phyloP scores from a whole-genome alignment of 352 stramenopile genomes.

The Phytophthora idaei region DNA sequence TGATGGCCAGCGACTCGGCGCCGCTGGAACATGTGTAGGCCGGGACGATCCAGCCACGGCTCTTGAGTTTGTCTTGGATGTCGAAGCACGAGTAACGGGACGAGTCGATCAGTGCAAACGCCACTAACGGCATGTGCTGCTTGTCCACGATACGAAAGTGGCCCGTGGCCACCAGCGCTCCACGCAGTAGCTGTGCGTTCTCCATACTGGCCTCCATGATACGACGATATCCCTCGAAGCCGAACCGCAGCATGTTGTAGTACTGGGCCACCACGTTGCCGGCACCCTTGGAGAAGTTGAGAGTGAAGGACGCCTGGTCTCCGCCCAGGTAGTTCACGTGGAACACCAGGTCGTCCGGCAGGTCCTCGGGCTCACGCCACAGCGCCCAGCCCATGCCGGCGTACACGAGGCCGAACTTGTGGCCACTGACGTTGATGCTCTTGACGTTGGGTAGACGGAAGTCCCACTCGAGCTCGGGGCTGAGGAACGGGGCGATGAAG shows the following conservation, averaged over 20 bases:
- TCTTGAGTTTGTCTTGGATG: conserved; percentile 90
- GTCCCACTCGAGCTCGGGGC: conserved; percentile 89
- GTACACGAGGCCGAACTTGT: conserved; percentile 95
- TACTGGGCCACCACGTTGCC: conserved; percentile 91
- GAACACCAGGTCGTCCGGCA: conserved; percentile 90
- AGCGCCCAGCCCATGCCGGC: conserved; percentile 93
- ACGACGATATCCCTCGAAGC: conserved; percentile 85
- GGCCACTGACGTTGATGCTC: conserved; percentile 93
- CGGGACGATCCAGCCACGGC: conserved; percentile 89
- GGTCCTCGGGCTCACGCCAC: conserved; percentile 82
- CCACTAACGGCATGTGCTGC: conserved; percentile 91
- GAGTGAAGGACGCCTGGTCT: conserved; percentile 91
- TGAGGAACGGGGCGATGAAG: conserved; percentile 93
- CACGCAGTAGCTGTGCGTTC: conserved; percentile 82
- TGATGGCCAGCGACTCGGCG: conserved; percentile 86
- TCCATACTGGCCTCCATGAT: conserved; percentile 93
- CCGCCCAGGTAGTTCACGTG: conserved; percentile 93
- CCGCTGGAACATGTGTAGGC: conserved; percentile 89
- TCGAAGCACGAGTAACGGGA: conserved; percentile 89
- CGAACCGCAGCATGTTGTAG: conserved; percentile 94
- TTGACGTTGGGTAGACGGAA: conserved; percentile 92
- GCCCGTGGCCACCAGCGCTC: conserved; percentile 73
- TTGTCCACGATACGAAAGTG: conserved; percentile 92
- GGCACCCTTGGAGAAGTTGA: conserved; percentile 94
- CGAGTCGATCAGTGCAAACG: conserved; percentile 84